These are phyloP conservation scores for Dendrobium nobile DNA, from an alignment of 106 monocot genomes.

Conservation along the genomic window DNA sequence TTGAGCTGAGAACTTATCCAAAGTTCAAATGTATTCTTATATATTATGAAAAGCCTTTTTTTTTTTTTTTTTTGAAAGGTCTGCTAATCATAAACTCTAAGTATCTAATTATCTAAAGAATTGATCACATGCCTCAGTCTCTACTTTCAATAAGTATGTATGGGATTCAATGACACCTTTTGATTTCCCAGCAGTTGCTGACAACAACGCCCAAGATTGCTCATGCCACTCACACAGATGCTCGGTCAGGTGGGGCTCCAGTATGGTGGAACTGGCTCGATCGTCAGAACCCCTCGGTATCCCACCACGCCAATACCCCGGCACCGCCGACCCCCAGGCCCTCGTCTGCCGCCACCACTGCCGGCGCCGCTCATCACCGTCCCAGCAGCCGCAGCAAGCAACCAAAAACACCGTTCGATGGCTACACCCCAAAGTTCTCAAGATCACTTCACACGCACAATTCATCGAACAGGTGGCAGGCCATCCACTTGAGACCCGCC, in stretches of 20 bases:
- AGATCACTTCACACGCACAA: neutral
- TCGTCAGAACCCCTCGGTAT: constrained; percentile 18
- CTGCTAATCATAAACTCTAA: neutral
- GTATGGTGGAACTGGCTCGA: constrained; percentile 63
- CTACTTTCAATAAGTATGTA: neutral
- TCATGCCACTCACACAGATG: constrained; percentile 21
- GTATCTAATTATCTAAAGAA: neutral
- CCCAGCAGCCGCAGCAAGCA: constrained; percentile 11
- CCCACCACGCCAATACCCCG: neutral
- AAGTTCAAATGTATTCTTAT: neutral
- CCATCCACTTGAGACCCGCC: neutral
- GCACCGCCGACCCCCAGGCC: neutral
- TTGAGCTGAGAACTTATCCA: neutral
- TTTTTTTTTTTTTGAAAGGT: neutral
- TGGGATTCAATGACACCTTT: neutral
- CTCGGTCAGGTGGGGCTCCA: constrained; percentile 25
- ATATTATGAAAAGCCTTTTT: neutral
- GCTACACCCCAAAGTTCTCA: constrained; percentile 13
- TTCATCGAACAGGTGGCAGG: constrained; percentile 12
- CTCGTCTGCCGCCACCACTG: neutral
- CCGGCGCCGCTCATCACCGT: neutral
- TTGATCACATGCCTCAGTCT: neutral
- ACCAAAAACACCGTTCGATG: neutral
- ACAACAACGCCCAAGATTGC: constrained; percentile 43
- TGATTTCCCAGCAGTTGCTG: constrained; percentile 23